Conservation (phyloP, 176 grass and related monocot genomes). For the Bothriochloa decipiens region DNA sequence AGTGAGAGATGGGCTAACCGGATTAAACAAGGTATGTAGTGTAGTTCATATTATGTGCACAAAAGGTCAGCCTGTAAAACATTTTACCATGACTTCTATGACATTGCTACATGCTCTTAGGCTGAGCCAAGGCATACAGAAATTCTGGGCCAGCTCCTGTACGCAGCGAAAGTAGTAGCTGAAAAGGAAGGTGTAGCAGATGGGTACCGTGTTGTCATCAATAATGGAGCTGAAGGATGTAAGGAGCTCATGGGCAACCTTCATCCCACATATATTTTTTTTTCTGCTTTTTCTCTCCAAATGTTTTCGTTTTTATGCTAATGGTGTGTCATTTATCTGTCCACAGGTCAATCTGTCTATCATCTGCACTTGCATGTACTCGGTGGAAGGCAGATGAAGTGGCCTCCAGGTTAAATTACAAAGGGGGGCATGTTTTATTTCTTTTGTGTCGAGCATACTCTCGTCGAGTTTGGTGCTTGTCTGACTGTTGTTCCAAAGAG, state of each 20-base stretch:
- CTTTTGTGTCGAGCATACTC: background rate
- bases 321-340: background rate
- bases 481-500: background rate
- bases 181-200: constrained; percentile 85
- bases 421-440: background rate
- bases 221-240: constrained; percentile 89
- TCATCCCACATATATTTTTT: background rate
- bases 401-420: constrained; percentile 72
- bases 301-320: background rate
- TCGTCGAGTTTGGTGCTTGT: background rate
- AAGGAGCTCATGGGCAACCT: constrained; percentile 34
- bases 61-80: background rate
- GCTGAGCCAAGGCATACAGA: constrained; percentile 80
- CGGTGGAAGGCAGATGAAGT: constrained; percentile 87
- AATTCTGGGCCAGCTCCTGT: constrained; percentile 86
- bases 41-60: background rate
- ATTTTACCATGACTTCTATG: background rate
- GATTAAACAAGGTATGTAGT: constrained; percentile 65
- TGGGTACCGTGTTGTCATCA: constrained; percentile 81
- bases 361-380: constrained; percentile 89
- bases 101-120: constrained; percentile 33
- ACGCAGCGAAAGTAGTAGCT: constrained; percentile 72
- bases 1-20: constrained; percentile 72
- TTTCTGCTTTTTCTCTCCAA: background rate
- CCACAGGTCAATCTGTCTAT: constrained; percentile 89